Evolutionary conservation across 371 early-diverging fungal genomes (phyloP).

Genomic region (Actinomortierella ambigua): DNA sequence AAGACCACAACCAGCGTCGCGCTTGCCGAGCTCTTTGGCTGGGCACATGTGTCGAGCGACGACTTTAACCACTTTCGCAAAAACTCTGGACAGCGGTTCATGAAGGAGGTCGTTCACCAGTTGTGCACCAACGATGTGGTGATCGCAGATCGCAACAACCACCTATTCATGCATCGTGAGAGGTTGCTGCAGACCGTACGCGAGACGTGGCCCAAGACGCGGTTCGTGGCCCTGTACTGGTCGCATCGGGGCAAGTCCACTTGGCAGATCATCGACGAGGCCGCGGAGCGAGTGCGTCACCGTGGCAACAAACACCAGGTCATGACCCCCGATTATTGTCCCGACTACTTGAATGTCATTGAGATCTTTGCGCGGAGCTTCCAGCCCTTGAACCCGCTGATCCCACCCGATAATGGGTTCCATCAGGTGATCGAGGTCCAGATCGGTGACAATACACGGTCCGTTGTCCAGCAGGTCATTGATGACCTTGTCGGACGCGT

Average conservation of each 20-base stretch:
- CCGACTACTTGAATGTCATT: conserved; percentile 58
- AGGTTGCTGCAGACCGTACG: conserved; percentile 53
- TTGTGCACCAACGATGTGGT: conserved; percentile 58
- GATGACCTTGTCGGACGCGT: conserved; percentile 45
- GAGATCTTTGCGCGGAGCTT: conserved; percentile 55
- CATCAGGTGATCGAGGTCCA: conserved; percentile 58
- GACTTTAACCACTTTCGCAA: conserved; percentile 59
- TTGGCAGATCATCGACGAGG: conserved; percentile 49
- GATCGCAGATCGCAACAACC: conserved; percentile 77
- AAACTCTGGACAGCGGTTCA: conserved; percentile 54
- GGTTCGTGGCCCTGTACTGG: conserved; percentile 76
- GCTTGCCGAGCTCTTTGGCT: conserved; percentile 57
- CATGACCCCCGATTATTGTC: conserved; percentile 64
- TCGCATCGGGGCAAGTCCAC: conserved; percentile 48
- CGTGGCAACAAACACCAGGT: conserved; percentile 82
- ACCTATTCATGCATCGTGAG: conserved; percentile 58
- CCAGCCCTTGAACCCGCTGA: conserved; percentile 54
- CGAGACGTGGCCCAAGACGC: conserved; percentile 55
- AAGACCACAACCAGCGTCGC: conserved; percentile 72
- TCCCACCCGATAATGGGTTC: conserved; percentile 50
- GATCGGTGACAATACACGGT: conserved; percentile 46
- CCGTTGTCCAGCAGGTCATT: conserved; percentile 47
- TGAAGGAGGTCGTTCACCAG: conserved; percentile 51
- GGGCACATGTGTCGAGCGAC: conserved; percentile 79
- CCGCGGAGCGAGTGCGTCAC: conserved; percentile 53